These are phyloP conservation scores for Phaeosphaeriaceae sp. DNA, from an alignment of 2,329 filamentous ascomycete species.

Conservation along the genomic window DNA sequence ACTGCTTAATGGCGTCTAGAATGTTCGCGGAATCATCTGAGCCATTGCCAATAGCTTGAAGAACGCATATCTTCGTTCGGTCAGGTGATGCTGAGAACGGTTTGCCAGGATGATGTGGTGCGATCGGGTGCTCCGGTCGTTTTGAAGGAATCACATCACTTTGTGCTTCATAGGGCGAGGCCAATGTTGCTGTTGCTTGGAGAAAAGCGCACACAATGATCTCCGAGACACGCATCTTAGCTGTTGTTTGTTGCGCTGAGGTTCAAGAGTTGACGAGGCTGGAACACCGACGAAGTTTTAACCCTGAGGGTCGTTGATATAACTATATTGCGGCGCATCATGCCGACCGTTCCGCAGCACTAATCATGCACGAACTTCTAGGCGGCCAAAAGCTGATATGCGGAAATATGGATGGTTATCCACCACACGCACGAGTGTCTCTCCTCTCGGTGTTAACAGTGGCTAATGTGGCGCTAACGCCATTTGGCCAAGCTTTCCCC, in stretches of 20 bases:
- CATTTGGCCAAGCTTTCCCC: slow-evolving; percentile 16
- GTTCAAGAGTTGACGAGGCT: neutral
- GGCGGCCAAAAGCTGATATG: slow-evolving; percentile 2
- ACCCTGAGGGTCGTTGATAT: slow-evolving; percentile 19
- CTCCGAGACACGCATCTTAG: slow-evolving; percentile 36
- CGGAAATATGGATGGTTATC: slow-evolving; percentile 21
- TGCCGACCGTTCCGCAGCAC: slow-evolving; percentile 12
- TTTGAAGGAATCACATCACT: slow-evolving; percentile 23
- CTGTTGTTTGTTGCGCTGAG: too few relatives aligned
- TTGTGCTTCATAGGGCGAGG: slow-evolving; percentile 24
- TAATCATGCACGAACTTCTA: slow-evolving; percentile 1
- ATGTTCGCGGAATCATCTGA: slow-evolving; percentile 61
- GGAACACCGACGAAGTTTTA: neutral
- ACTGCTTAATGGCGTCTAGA: slow-evolving; percentile 61
- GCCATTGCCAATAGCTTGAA: slow-evolving; percentile 47
- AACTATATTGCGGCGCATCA: slow-evolving; percentile 15
- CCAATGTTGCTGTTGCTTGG: slow-evolving; percentile 29
- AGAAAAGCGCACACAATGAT: slow-evolving; percentile 31
- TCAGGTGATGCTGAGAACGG: slow-evolving; percentile 42
- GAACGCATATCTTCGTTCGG: slow-evolving; percentile 48
- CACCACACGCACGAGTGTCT: slow-evolving; percentile 17
- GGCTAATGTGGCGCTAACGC: slow-evolving; percentile 26
- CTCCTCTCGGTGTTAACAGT: slow-evolving; percentile 20
- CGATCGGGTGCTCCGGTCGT: slow-evolving; percentile 42
- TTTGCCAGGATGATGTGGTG: slow-evolving; percentile 45